Base-by-base conservation (phyloP, 2,329 filamentous ascomycete genomes). In the Cladosporium sp. region DNA sequence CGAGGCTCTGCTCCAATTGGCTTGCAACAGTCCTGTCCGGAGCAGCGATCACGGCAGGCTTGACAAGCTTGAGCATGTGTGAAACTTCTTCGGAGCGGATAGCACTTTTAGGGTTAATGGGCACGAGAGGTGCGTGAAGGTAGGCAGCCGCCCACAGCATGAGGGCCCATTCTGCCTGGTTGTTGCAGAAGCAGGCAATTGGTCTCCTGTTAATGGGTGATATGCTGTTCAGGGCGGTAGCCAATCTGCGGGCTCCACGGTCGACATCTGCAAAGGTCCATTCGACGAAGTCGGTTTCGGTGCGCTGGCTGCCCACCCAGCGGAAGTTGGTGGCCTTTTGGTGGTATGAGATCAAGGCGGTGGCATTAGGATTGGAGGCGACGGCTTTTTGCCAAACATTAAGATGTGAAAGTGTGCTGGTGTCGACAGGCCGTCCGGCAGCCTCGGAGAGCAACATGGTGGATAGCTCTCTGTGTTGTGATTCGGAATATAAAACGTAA, bases 151-250 rank as follows among this genome's bases (percentile, higher is more conserved):
- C 61, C 60, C 60, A 65, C 51, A 62, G 63, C 38, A 65, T 56
- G 12, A 65, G 55, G 15, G 60, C 61, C 62, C 62, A 65, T 62
- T 65, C 62, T 55, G 60, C 62, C 49, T 63, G 60, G 27, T 61
- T 65, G 53, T 62, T 61, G 55, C 64, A 56, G 39, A 65, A 53
- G 15, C 57, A 59, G 2, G 59, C 62, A 20, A 65, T 59, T 3
- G 62, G 62, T 36, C 59, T 51, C 18, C 62, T 54, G 50, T 65
- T 60, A 49, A 64, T 56, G n/a, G 62, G 62, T 13, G 60, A 56
- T 19, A 60, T 46, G 39, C 61, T 57, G 53, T 63, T 64, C 38
- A 65, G 48, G 7, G 59, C 52, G 22, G 59, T 63, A 7, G 62
- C 60, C 45, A 65, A 51, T 40, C 62, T 57, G 20, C 62, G 50